Conservation (phyloP, 441 rosid genomes). For the Metrosideros polymorpha region DNA sequence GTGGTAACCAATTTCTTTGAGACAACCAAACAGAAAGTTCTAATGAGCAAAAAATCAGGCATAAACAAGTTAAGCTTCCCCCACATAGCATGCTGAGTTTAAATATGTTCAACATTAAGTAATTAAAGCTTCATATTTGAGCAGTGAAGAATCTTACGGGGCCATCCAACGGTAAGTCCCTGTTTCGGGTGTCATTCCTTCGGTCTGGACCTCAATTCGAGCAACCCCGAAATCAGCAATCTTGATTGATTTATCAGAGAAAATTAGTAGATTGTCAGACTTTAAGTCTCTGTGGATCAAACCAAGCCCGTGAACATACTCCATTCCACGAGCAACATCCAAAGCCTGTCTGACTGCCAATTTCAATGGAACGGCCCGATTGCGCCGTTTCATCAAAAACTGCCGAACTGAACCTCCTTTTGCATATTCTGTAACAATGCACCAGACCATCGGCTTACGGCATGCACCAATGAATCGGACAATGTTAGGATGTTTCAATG, state of each 20-base stretch:
- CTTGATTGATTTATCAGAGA: constrained; percentile 82
- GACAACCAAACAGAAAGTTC: neutral
- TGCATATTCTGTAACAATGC: constrained; percentile 93
- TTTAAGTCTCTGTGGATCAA: constrained; percentile 87
- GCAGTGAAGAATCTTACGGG: constrained; percentile 57
- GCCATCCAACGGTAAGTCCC: constrained; percentile 99
- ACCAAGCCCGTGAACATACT: constrained; percentile 73
- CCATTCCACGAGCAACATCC: constrained; percentile 98
- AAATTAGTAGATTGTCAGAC: constrained; percentile 86
- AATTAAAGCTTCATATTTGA: neutral
- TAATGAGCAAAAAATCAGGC: neutral
- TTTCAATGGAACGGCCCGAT: constrained; percentile 74
- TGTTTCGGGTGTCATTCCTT: constrained; percentile 99
- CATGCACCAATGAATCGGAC: constrained; percentile 93
- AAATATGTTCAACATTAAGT: neutral
- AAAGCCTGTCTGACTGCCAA: constrained; percentile 91
- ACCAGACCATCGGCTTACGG: constrained; percentile 86
- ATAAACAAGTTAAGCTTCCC: neutral
- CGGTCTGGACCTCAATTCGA: constrained; percentile 93
- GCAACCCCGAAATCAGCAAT: constrained; percentile 99
- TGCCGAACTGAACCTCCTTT: constrained; percentile 96
- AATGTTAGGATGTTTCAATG: constrained; percentile 76
- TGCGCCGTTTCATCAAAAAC: constrained; percentile 69
- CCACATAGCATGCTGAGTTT: neutral
- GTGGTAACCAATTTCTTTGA: neutral